These are phyloP conservation scores for Gentiana dahurica DNA, from an alignment of 257 asterid species.

Conservation along the genomic window DNA sequence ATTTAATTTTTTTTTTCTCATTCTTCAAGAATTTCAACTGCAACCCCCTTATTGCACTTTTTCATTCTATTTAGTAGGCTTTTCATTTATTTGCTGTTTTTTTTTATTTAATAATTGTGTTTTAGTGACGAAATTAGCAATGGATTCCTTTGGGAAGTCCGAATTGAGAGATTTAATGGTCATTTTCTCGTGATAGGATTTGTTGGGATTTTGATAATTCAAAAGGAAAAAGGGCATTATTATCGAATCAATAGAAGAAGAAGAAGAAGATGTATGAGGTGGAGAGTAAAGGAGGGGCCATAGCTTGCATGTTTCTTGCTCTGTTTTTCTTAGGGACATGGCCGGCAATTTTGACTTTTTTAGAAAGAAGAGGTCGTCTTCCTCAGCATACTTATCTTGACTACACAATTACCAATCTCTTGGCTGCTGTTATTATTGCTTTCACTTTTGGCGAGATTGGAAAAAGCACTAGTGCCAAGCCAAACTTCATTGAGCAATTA, in stretches of 20 bases:
- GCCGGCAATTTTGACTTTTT: constrained; percentile 79
- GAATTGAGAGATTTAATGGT: too few relatives aligned
- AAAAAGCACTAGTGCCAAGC: constrained; percentile 34
- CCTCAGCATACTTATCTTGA: constrained; percentile 96
- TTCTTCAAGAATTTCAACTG: too few relatives aligned
- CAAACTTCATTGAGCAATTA: constrained; percentile 63
- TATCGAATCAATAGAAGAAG: not conserved
- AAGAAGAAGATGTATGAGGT: constrained; percentile 62
- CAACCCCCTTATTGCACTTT: too few relatives aligned
- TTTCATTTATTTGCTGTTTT: too few relatives aligned
- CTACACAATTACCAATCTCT: constrained; percentile 70
- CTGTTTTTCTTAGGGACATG: constrained; percentile 83
- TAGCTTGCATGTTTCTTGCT: constrained; percentile 75
- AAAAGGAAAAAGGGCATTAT: too few relatives aligned
- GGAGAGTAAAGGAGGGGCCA: constrained; percentile 95
- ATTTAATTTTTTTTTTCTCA: too few relatives aligned
- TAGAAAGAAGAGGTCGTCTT: constrained; percentile 88
- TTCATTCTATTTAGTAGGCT: too few relatives aligned
- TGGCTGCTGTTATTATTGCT: constrained; percentile 85
- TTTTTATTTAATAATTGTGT: too few relatives aligned
- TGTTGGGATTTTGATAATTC: too few relatives aligned
- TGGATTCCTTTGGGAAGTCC: too few relatives aligned
- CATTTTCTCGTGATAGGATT: too few relatives aligned
- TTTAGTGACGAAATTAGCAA: too few relatives aligned
- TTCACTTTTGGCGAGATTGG: constrained; percentile 86